phyloP scores from a whole-genome alignment of 495 filamentous ascomycete species.

The Penicillium bialowiezense region DNA sequence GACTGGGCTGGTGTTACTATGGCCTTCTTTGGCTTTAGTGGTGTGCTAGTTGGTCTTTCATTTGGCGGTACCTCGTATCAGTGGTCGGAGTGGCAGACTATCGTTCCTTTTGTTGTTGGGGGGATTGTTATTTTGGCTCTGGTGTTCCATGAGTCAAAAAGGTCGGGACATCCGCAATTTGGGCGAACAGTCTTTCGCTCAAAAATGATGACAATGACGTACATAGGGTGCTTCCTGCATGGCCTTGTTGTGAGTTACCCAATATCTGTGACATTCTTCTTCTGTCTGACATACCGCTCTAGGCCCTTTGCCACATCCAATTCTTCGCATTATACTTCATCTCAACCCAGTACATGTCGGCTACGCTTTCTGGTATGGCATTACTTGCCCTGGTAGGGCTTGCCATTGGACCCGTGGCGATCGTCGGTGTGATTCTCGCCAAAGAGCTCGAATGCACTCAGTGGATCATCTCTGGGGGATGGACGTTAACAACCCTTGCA shows the following conservation, averaged over 20 bases:
- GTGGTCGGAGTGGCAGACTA: slow-evolving; percentile 41
- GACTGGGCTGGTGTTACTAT: slow-evolving; percentile 39
- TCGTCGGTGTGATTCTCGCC: slow-evolving; percentile 50
- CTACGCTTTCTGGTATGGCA: slow-evolving; percentile 56
- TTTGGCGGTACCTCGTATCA: slow-evolving; percentile 33
- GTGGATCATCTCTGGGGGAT: slow-evolving; percentile 55
- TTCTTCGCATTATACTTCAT: slow-evolving; percentile 65
- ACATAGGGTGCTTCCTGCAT: slow-evolving; percentile 54
- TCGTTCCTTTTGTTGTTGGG: slow-evolving; percentile 55
- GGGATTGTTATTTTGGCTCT: slow-evolving; percentile 36
- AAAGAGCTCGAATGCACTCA: slow-evolving; percentile 40
- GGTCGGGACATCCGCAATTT: slow-evolving; percentile 51
- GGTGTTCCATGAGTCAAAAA: slow-evolving; percentile 47
- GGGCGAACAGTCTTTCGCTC: slow-evolving; percentile 48
- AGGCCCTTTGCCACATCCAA: slow-evolving; percentile 52
- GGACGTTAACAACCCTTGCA: slow-evolving; percentile 45
- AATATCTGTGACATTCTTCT: slow-evolving; percentile 4
- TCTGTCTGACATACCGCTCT: background rate
- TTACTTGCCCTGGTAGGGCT: slow-evolving; percentile 47
- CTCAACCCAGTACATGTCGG: slow-evolving; percentile 51
- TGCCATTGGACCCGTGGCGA: slow-evolving; percentile 43
- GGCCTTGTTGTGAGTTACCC: slow-evolving; percentile 42
- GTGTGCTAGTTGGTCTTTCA: slow-evolving; percentile 34
- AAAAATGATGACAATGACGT: slow-evolving; percentile 26
- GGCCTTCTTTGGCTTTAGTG: slow-evolving; percentile 24